Conservation (phyloP, 1,284 basidiomycete species). For the Ganoderma leucocontextum region DNA sequence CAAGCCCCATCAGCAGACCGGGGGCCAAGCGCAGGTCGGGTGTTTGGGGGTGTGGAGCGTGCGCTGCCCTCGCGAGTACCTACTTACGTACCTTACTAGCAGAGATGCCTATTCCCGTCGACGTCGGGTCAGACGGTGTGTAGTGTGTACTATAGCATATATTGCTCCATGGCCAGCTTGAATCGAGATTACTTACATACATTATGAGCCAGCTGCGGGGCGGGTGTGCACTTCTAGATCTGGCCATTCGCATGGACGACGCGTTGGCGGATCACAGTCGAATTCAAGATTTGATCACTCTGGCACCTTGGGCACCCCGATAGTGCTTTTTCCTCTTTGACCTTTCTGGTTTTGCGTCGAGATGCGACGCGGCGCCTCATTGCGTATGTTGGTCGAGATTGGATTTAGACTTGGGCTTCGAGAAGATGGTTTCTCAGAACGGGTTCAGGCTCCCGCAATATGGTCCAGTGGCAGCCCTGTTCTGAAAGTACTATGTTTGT, state of each 20-base stretch:
- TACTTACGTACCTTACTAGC: conserved; percentile 6
- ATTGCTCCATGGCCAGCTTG: neutral
- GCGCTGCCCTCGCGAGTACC: conserved; percentile 1
- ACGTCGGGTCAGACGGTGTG: conserved; percentile 5
- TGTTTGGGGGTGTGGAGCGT: conserved; percentile 2
- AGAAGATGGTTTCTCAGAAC: too few relatives aligned
- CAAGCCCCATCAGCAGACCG: neutral
- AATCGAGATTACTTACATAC: neutral
- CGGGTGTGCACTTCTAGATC: neutral
- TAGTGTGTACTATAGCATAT: neutral
- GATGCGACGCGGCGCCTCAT: too few relatives aligned
- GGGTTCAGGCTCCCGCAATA: too few relatives aligned
- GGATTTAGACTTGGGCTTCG: too few relatives aligned
- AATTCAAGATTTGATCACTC: too few relatives aligned
- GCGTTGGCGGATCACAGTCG: too few relatives aligned
- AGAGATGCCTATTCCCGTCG: conserved; percentile 5
- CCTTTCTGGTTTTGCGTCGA: too few relatives aligned
- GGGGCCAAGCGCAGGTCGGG: neutral
- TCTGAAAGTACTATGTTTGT: too few relatives aligned
- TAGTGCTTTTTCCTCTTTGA: too few relatives aligned
- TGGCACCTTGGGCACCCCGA: too few relatives aligned
- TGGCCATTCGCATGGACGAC: neutral
- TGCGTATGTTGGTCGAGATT: too few relatives aligned
- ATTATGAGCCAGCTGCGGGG: neutral
- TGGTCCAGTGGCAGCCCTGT: too few relatives aligned